Evolutionary conservation across 108 stramenopile species (phyloP).

Genomic region (Aurantiochytrium sp.): DNA sequence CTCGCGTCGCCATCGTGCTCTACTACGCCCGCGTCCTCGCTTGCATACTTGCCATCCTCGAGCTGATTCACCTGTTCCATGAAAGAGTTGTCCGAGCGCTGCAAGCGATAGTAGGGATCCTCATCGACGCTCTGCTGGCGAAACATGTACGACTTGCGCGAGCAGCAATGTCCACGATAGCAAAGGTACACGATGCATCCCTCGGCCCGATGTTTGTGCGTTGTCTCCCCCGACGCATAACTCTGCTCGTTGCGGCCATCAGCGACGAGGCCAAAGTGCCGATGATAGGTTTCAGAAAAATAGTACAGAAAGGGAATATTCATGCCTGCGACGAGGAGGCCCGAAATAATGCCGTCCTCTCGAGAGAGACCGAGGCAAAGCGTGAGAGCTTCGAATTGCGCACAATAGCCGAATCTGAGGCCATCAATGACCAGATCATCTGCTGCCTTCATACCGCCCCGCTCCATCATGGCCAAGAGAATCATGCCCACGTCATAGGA

Average conservation of each 20-base stretch:
- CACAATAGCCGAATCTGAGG: not conserved
- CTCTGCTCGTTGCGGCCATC: constrained; percentile 13
- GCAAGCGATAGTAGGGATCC: not conserved
- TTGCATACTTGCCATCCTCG: not conserved
- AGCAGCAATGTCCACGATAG: not conserved
- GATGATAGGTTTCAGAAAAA: constrained; percentile 13
- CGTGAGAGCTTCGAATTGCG: not conserved
- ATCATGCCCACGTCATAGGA: not conserved
- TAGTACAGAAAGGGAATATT: not conserved
- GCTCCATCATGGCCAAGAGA: not conserved
- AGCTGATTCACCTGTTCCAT: not conserved
- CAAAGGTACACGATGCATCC: not conserved
- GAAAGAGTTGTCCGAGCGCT: not conserved
- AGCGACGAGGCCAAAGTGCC: not conserved
- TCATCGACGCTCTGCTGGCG: not conserved
- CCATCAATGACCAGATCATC: not conserved
- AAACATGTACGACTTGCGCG: not conserved
- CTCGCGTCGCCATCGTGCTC: not conserved
- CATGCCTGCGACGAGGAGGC: not conserved
- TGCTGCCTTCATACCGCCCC: not conserved
- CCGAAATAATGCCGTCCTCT: not conserved
- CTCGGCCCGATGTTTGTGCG: constrained; percentile 4
- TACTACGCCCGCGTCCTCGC: not conserved
- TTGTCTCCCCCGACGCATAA: not conserved
- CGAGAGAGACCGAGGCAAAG: not conserved